A percentile compares a stretch with the other conserved stretches of the same genome.
Evolutionary conservation across 1,139 yeast genomes (phyloP).

Genomic region (Kodamaea derodonti): DNA sequence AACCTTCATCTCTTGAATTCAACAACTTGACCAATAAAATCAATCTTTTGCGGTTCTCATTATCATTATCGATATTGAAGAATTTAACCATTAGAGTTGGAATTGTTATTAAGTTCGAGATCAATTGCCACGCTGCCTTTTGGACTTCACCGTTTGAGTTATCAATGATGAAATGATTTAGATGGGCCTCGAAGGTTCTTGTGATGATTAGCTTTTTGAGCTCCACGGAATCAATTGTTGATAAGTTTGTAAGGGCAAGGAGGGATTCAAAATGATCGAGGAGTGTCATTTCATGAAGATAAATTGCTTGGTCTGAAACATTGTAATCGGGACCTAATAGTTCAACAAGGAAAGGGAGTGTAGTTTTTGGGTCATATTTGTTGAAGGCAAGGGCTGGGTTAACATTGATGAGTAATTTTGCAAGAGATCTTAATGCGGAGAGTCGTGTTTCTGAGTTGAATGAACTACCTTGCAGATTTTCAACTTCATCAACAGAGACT

Average conservation of each 20-base stretch:
- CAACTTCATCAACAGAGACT: background rate
- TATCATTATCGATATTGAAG: constrained; percentile 33
- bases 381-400: constrained; percentile 39
- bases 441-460: constrained; percentile 19
- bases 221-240: constrained; percentile 25
- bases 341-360: constrained; percentile 49
- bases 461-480: constrained; percentile 2
- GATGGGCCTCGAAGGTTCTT: constrained; percentile 31
- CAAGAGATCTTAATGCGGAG: constrained; percentile 32
- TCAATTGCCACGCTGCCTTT: constrained; percentile 44
- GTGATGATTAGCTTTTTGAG: constrained; percentile 30
- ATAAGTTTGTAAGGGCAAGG: constrained; percentile 47
- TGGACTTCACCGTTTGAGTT: constrained; percentile 36
- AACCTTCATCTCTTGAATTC: constrained; percentile 30
- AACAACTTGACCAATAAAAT: constrained; percentile 36
- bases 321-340: constrained; percentile 34
- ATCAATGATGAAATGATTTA: constrained; percentile 38
- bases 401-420: constrained; percentile 41
- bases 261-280: constrained; percentile 43
- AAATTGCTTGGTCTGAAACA: constrained; percentile 9
- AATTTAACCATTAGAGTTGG: constrained; percentile 48
- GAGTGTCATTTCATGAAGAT: constrained; percentile 25
- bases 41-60: constrained; percentile 30
- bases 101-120: constrained; percentile 42
- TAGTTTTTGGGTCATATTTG: constrained; percentile 35